These are phyloP conservation scores for Tuber melanosporum DNA, from an alignment of 495 filamentous ascomycete species.

Conservation along the genomic window DNA sequence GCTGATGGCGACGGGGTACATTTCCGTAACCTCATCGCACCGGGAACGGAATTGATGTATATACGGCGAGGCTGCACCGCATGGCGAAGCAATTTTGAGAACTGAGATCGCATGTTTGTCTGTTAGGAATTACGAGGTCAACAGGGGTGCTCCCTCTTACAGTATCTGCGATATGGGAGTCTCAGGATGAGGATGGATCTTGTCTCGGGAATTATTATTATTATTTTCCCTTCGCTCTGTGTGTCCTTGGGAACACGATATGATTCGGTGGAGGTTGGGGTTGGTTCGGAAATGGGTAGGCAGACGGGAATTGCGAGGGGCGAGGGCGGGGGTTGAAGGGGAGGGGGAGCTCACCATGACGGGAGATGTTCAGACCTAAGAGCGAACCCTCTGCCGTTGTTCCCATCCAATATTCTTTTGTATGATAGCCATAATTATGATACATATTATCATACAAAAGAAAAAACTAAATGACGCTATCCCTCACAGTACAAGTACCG, in stretches of 20 bases:
- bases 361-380: neutral
- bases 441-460: neutral
- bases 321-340: neutral
- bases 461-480: neutral
- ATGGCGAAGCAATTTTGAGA: neutral
- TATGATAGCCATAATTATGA: no score
- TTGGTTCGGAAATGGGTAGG: neutral
- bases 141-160: neutral
- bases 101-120: constrained; percentile 1
- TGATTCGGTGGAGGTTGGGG: neutral
- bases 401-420: neutral
- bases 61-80: neutral
- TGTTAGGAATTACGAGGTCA: neutral
- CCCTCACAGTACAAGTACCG: neutral
- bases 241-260: neutral
- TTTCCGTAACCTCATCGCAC: neutral
- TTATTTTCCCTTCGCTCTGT: neutral
- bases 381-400: neutral
- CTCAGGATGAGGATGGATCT: neutral
- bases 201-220: neutral
- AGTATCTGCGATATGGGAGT: neutral
- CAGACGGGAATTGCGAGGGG: neutral
- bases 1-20: neutral
- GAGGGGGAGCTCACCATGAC: neutral
- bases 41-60: neutral